These are phyloP conservation scores for Phyllosticta paracitricarpa DNA, from an alignment of 2,329 filamentous ascomycete species.

Conservation along the genomic window DNA sequence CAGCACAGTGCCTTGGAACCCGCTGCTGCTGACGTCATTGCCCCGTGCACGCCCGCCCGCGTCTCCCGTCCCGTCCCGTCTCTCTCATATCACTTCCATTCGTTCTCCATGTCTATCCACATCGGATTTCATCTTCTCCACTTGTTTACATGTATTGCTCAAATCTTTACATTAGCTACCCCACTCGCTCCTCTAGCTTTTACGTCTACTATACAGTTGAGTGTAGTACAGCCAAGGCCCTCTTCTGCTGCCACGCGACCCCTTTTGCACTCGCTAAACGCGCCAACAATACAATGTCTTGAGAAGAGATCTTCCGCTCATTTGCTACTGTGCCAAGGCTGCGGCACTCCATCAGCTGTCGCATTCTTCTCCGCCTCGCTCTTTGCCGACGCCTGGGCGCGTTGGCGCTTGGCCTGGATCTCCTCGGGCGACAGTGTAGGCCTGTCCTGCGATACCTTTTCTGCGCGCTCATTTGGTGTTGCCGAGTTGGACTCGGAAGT, in stretches of 20 bases:
- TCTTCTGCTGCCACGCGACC: background rate
- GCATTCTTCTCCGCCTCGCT: slow-evolving; percentile 20
- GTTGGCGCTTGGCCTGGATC: background rate
- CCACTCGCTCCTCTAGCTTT: background rate
- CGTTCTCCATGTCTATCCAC: background rate
- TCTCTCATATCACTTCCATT: background rate
- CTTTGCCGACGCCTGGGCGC: slow-evolving; percentile 19
- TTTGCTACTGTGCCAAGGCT: slow-evolving; percentile 39
- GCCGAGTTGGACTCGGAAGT: background rate
- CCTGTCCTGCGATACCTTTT: slow-evolving; percentile 15
- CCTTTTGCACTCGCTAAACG: background rate
- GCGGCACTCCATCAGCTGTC: slow-evolving; percentile 37
- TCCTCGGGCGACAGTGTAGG: background rate
- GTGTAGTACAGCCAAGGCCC: background rate
- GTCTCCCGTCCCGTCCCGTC: background rate
- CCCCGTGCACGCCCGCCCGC: background rate
- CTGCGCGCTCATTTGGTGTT: slow-evolving; percentile 5
- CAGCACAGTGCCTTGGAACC: background rate
- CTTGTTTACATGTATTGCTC: background rate
- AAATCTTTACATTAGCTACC: background rate
- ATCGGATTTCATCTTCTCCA: background rate
- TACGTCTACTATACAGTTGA: background rate
- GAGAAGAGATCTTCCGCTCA: background rate
- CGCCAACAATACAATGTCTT: background rate
- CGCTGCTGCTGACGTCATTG: slow-evolving; percentile 4